Evolutionary conservation across 2,329 filamentous ascomycete genomes (phyloP), one percentile per base, ranked within the genome.

Genomic region (Cercospora nicotianae): DNA sequence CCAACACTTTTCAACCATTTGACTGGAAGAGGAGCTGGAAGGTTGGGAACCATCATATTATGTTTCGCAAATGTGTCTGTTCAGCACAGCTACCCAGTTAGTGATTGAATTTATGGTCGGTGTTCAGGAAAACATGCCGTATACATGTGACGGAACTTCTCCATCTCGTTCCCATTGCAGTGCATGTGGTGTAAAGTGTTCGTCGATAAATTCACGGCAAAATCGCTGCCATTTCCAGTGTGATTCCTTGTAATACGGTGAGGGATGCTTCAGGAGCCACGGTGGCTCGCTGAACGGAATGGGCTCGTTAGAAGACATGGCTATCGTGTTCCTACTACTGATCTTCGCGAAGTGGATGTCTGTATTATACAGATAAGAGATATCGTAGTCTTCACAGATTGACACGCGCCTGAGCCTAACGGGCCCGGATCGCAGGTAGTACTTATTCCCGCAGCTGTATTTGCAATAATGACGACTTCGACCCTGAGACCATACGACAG

Each of bases 11-110:
- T 91, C 3, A 67, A 28, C 9, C 92, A 92, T 0, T 92, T 92
- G 0, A 92, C 92, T 48, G 95, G 81, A 7, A 91, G 87, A 91
- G 94, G 94, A 74, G 92, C 91, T 59, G 95, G 81, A 42, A 96
- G 82, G 67, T 91, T 89, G 26, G 85, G 85, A 75, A 86, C 83
- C 26, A 90, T 87, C 91, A 94, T 93, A 70, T 85, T 86, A 72
- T 94, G 87, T 87, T 80, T 87, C 85, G 64, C 80, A 82, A 75
- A 95, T 90, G 78, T 89, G 87, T 39, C 87, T 87, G 30, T 20
- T 23, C 23, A 26, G 26, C 18, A n/a, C 8, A 5, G 30, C 88
- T 28, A n/a, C 12, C 20, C 20, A 55, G 45, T 51, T 7, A 51
- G 12, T 55, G 26, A 8, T 9, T 28, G 20, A 55, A 3, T 26